These are phyloP conservation scores for Mortierella hygrophila DNA, from an alignment of 192 early-diverging fungal genomes.

Conservation along the genomic window DNA sequence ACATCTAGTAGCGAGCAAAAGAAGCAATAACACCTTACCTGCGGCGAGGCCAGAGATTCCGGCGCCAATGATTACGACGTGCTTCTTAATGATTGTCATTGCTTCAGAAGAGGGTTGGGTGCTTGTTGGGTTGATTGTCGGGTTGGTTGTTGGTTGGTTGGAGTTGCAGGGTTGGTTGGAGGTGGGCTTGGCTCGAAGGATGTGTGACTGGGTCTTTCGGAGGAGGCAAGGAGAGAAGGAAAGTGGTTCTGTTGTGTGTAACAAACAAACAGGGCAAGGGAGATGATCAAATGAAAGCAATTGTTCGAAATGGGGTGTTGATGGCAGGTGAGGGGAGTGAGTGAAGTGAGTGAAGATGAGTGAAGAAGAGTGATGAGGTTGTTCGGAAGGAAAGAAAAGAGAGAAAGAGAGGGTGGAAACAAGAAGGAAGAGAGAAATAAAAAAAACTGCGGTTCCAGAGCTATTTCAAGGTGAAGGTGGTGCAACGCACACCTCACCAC, in stretches of 20 bases:
- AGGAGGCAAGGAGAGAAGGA: background rate
- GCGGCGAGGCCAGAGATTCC: conserved; percentile 57
- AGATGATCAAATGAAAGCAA: background rate
- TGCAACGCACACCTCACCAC: background rate
- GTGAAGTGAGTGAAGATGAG: background rate
- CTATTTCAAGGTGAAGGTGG: conserved; percentile 2
- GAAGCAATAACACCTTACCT: conserved; percentile 24
- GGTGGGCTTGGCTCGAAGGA: background rate
- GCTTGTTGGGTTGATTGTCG: background rate
- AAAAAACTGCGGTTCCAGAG: background rate
- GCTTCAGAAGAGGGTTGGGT: background rate
- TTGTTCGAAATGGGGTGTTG: background rate
- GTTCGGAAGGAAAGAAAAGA: background rate
- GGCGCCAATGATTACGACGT: conserved; percentile 55
- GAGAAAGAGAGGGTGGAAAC: background rate
- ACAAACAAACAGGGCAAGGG: background rate
- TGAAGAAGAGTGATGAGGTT: background rate
- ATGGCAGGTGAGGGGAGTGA: background rate
- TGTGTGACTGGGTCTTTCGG: background rate
- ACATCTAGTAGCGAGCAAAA: background rate
- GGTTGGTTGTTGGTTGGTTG: background rate
- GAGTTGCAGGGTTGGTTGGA: background rate
- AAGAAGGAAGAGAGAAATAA: too few species aligned
- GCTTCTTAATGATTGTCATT: conserved; percentile 32
- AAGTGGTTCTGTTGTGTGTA: conserved; percentile 5